Base-by-base conservation (phyloP, 169 alveolate species). In the Eimeria sp. region DNA sequence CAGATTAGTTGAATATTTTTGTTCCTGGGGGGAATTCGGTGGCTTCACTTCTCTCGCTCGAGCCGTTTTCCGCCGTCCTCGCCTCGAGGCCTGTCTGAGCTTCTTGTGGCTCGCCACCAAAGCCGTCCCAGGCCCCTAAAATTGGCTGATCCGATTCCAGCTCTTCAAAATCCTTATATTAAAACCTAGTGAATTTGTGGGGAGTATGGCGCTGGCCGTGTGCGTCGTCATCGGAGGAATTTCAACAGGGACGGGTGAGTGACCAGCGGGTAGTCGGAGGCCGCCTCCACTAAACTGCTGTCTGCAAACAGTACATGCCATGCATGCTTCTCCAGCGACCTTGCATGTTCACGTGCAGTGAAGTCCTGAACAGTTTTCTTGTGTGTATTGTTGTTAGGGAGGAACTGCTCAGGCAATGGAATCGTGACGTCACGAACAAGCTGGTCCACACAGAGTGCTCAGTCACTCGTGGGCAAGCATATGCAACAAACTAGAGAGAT, bases 181-280 rank as follows among this genome's bases (percentile, higher is more conserved):
- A 34, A 27, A 70, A 70, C 5, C 2, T 34, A 67, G 0, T n/a
- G 45, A 27, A 25, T 30, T 13, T 70, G 80, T 70, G 80, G 51
- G 80, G 40, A 30, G 1, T 10, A 16, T 30, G 30, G 18, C 80
- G 25, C 51, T 13, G 51, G 5, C n/a, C 80, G 80, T 25, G 34
- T 70, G 51, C 80, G n/a, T 30, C 49, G n/a, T 13, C 80, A 30
- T 13, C 51, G 34, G 25, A 70, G 80, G 1, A 70, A 3, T 30
- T 70, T 45, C 49, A 70, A 34, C 80, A 9, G 25, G 51, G 80
- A 27, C 80, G 49, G n/a, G 51, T 7, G 75, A 14, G 80, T 70
- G 80, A 70, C 80, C 80, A 70, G 80, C 80, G 80, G 49, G 51
- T 49, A 9, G 80, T 70, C 80, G 80, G 80, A 70, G 80, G 80